These are phyloP conservation scores for Aspergillus sp. DNA, from an alignment of 2,329 filamentous ascomycete species.

Conservation along the genomic window DNA sequence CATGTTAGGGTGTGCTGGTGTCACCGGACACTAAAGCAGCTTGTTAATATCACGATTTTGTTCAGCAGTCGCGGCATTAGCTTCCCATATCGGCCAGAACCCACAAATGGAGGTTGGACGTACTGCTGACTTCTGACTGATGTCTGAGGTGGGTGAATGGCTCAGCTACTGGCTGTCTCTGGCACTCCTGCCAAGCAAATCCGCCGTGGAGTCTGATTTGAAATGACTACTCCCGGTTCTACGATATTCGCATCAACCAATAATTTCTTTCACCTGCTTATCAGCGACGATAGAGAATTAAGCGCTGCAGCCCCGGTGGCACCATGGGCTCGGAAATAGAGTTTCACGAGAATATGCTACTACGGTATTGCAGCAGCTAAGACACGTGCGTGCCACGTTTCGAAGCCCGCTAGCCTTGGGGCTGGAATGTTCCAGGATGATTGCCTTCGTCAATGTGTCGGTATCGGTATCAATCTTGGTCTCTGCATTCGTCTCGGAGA, in stretches of 20 bases:
- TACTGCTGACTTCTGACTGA: no score
- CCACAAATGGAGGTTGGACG: no score
- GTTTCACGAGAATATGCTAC: neutral
- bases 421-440: neutral
- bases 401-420: neutral
- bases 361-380: neutral
- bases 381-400: conserved; percentile 1
- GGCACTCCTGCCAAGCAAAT: no score
- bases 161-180: neutral
- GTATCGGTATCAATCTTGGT: no score
- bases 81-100: no score
- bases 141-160: no score
- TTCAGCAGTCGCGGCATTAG: no score
- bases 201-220: no score
- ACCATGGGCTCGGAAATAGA: neutral
- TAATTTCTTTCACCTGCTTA: neutral
- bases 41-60: no score
- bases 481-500: no score
- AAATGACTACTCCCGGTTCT: neutral
- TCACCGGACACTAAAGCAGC: no score
- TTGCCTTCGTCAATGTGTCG: neutral
- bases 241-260: neutral
- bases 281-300: neutral
- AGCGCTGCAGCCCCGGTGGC: neutral
- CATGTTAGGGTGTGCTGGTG: no score